Evolutionary conservation across 768 basidiomycete genomes (phyloP).

Genomic region (Xerocomellus chrysenteron): DNA sequence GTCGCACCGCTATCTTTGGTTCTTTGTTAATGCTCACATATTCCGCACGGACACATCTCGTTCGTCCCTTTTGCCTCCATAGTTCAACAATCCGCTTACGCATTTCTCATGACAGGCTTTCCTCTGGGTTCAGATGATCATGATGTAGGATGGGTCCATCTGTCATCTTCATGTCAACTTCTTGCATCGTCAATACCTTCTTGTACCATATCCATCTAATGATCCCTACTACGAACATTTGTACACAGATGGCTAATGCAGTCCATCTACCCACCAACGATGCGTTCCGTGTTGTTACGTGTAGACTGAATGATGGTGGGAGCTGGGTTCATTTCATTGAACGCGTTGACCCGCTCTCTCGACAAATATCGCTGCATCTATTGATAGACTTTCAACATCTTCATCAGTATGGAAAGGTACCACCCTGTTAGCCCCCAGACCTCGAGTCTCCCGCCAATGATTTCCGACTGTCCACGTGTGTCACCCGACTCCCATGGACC

Average conservation of each 20-base stretch:
- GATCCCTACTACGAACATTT: not conserved
- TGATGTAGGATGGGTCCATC: conserved; percentile 13
- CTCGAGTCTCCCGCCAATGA: conserved; percentile 53
- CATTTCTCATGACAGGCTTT: conserved; percentile 13
- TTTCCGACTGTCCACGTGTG: conserved; percentile 38
- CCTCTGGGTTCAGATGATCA: conserved; percentile 12
- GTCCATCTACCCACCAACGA: not conserved
- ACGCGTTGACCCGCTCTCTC: not conserved
- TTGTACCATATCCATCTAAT: conserved; percentile 28
- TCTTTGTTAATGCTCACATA: conserved; percentile 30
- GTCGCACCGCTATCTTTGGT: conserved; percentile 26
- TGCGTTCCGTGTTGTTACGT: not conserved
- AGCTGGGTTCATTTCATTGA: not conserved
- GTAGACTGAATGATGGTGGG: not conserved
- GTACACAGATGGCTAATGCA: not conserved
- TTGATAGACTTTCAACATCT: conserved; percentile 47
- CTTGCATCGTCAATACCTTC: conserved; percentile 16
- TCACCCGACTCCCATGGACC: conserved; percentile 33
- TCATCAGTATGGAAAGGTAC: conserved; percentile 70
- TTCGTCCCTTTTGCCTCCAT: conserved; percentile 11
- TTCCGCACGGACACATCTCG: conserved; percentile 15
- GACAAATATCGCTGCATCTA: conserved; percentile 14
- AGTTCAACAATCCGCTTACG: conserved; percentile 17
- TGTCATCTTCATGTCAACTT: conserved; percentile 16
- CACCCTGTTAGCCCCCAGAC: conserved; percentile 86